A percentile compares a stretch with the other conserved stretches of the same genome.
Evolutionary conservation across 768 basidiomycete genomes (phyloP).

Genomic region (Polyporus arcularius): DNA sequence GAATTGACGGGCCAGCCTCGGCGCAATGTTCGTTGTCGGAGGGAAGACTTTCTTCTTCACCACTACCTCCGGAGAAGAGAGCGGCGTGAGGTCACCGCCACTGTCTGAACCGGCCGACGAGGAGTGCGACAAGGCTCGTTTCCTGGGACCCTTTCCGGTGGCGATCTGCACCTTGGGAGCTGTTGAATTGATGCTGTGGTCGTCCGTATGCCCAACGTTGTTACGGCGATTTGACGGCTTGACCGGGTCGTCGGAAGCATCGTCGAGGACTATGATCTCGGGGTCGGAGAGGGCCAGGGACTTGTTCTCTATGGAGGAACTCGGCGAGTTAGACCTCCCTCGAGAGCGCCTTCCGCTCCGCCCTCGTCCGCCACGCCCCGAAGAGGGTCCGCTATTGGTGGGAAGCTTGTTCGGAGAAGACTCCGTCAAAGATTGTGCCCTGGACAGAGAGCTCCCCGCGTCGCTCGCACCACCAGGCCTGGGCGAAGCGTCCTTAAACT

Average conservation of each 20-base stretch:
- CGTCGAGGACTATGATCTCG: background rate
- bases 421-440: background rate
- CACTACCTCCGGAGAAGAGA: conserved; percentile 9
- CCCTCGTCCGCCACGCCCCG: background rate
- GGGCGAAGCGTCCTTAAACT: conserved; percentile 5
- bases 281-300: background rate
- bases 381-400: background rate
- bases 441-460: background rate
- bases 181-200: background rate
- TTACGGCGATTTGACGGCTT: background rate
- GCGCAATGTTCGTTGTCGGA: conserved; percentile 5
- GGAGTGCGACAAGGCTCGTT: conserved; percentile 10
- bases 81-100: conserved; percentile 10
- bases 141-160: conserved; percentile 6
- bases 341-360: background rate
- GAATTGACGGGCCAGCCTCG: conserved; percentile 15
- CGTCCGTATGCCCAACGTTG: background rate
- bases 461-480: conserved; percentile 3
- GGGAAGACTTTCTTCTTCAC: background rate
- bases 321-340: background rate
- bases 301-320: background rate
- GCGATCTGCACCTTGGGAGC: no score
- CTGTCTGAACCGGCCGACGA: background rate
- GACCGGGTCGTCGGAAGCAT: background rate
- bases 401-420: background rate